A percentile compares a stretch with the other conserved stretches of the same genome.
phyloP scores from a whole-genome alignment of 306 rosid species.

The Medicago ruthenica region DNA sequence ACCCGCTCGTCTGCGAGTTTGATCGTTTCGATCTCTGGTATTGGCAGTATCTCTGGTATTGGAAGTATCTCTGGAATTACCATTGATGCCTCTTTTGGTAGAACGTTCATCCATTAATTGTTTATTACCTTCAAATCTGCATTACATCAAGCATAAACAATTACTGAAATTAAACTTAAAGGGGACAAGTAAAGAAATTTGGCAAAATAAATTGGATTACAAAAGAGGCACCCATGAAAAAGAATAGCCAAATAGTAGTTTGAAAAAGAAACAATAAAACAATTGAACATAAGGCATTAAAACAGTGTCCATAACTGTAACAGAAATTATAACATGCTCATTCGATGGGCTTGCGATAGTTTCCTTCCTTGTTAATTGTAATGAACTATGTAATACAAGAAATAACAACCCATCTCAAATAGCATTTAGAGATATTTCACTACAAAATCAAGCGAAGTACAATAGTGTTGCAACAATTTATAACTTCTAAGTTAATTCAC shows the following conservation, averaged over 20 bases:
- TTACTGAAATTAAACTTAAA: not conserved
- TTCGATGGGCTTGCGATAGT: not conserved
- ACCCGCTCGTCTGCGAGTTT: conserved; percentile 57
- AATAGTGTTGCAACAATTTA: not conserved
- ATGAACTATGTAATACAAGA: not conserved
- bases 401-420: conserved; percentile 8
- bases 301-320: no score
- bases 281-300: no score
- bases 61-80: conserved; percentile 55
- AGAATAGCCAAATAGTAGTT: conserved; percentile 14
- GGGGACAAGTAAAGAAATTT: not conserved
- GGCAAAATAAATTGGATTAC: not conserved
- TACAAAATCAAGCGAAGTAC: conserved; percentile 1
- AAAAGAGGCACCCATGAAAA: not conserved
- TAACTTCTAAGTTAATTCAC: not conserved
- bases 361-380: not conserved
- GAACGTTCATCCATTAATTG: conserved; percentile 73
- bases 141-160: conserved; percentile 16
- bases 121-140: conserved; percentile 50
- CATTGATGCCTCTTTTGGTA: conserved; percentile 59
- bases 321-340: not conserved
- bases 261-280: not conserved
- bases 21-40: conserved; percentile 57
- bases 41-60: conserved; percentile 62
- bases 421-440: not conserved